Conservation (phyloP, 164 flowering plant genomes). For the Chimonanthus salicifolius region DNA sequence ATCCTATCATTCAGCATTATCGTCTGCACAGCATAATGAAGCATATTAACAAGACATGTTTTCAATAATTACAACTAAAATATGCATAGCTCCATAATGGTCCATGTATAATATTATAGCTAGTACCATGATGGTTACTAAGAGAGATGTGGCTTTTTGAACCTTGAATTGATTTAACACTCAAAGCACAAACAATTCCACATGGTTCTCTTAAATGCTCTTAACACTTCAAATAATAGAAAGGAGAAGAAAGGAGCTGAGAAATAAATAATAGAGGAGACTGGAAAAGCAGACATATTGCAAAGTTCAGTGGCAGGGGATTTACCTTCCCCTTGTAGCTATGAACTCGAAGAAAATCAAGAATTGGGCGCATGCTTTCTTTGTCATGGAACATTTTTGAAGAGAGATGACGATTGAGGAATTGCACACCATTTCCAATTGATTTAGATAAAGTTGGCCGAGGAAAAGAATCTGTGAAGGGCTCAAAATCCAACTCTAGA, state of each 20-base stretch:
- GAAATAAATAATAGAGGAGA: background rate
- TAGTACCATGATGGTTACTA: background rate
- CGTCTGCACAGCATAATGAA: constrained; percentile 37
- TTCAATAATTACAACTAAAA: background rate
- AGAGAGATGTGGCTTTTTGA: background rate
- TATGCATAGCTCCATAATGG: background rate
- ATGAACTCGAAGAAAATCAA: constrained; percentile 71
- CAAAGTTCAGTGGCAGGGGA: background rate
- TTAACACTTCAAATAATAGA: background rate
- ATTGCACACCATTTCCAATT: constrained; percentile 95
- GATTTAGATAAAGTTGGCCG: constrained; percentile 77
- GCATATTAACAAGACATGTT: background rate
- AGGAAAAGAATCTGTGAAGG: constrained; percentile 80
- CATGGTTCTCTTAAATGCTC: background rate
- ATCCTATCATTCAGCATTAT: constrained; percentile 90
- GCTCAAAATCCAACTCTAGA: constrained; percentile 95
- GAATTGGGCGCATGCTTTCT: constrained; percentile 83
- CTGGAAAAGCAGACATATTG: background rate
- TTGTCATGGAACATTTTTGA: constrained; percentile 91
- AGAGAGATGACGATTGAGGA: constrained; percentile 92
- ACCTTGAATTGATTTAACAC: background rate
- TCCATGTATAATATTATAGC: background rate
- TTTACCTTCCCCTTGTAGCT: constrained; percentile 74
- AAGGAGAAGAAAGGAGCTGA: background rate
- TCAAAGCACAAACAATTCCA: background rate